Percentiles rank a stretch among this genome's conserved stretches.
phyloP scores from a whole-genome alignment of 306 rosid species.

The Castanea crenata region DNA sequence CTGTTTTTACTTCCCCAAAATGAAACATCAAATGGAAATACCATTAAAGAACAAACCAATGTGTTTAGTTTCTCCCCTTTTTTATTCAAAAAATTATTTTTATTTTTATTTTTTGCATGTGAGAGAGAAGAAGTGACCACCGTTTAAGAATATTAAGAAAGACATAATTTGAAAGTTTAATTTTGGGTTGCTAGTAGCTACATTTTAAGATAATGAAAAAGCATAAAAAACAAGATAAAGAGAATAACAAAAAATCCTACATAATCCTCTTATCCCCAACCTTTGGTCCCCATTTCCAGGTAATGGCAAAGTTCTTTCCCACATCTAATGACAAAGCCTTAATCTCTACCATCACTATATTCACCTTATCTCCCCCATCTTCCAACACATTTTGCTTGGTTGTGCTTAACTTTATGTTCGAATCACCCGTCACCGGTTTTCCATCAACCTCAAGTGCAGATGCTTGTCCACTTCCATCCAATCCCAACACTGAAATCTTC shows the following conservation, averaged over 20 bases:
- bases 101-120: too few species aligned
- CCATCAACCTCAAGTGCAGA: conserved; percentile 61
- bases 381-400: conserved; percentile 40
- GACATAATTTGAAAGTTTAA: not conserved
- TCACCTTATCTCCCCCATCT: conserved; percentile 41
- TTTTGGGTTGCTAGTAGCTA: not conserved
- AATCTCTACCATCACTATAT: conserved; percentile 60
- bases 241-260: conserved; percentile 7
- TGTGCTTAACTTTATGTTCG: conserved; percentile 40
- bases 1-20: too few species aligned
- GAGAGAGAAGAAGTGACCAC: not conserved
- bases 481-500: conserved; percentile 68
- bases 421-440: conserved; percentile 16
- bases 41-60: too few species aligned
- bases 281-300: conserved; percentile 68
- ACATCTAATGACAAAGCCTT: conserved; percentile 60
- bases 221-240: conserved; percentile 5
- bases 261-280: conserved; percentile 7
- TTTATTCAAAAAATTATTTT: too few species aligned
- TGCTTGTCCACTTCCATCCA: conserved; percentile 47
- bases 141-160: not conserved
- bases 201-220: not conserved
- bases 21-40: too few species aligned
- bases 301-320: conserved; percentile 71
- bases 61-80: too few species aligned